Evolutionary conservation across 768 basidiomycete genomes (phyloP), one percentile per base, ranked within the genome.

Genomic region (Nidularia pulvinata): DNA sequence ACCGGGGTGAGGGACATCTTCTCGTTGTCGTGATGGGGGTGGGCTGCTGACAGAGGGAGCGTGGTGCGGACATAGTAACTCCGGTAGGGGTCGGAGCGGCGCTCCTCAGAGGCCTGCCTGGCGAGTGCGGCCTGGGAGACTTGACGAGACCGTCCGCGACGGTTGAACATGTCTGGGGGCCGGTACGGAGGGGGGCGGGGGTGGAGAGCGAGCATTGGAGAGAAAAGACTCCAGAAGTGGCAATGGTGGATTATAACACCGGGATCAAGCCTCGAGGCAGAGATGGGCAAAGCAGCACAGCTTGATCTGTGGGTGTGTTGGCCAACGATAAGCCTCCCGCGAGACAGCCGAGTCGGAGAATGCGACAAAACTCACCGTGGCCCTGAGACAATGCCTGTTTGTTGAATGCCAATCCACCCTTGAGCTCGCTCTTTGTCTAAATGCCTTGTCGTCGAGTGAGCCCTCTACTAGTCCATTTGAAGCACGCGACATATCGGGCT

Each of bases 91-190:
- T 19, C 14, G 22, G 52, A 32, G 45, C 64, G 57, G 33, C 76
- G 71, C 49, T 80, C 75, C 16, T 77, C 73, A 6, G 75, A 74
- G 0, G 77, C 76, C 19, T 67, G 67, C 50, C 79, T 57, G 0
- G 77, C 78, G 19, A 77, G 59, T 1, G 81, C 79, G 42, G 71
- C 71, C 5, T 63, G 63, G 0, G 79, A 75, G 4, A 80, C 61
- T 37, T 68, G 63, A 55, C 61, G 68, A 14, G 69, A 69, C 36
- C 69, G 61, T 36, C 65, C 74, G 43, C 69, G 59, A 33, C 35
- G 56, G 22, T 54, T 39, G 19, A 52, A 46, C 44, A 49, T 44
- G 7, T 46, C 45, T 37, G 56, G 50, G 54, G 49, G 51, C 37
- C 50, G 42, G 33, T 49, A 36, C n/a, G 57, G 50, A n/a, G 60